Base-by-base conservation (phyloP, 2,329 filamentous ascomycete genomes). In the Stachybotrys echinatus region DNA sequence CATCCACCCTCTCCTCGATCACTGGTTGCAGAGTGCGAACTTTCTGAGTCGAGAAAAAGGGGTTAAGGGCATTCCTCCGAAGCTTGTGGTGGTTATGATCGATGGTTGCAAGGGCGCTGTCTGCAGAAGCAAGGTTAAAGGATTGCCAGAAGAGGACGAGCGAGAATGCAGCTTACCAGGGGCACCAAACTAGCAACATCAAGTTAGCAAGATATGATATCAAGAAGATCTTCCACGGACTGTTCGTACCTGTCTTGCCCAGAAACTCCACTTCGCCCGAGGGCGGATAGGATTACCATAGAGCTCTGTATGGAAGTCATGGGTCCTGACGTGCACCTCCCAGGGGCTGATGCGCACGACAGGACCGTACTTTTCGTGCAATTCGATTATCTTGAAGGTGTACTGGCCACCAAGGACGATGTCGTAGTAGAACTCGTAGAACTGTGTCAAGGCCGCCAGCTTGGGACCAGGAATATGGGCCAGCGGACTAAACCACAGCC, bases 371-470 rank as follows among this genome's bases (percentile, higher is more conserved):
- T 59, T 54, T 44, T 68, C 56, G 55, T 76, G 73, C 55, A 76
- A 57, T 47, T 69, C 60, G 40, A 62, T 56, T 20, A 75, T 70
- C 49, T 73, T 65, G 55, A 65, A 71, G 14, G 61, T 71, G 52
- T 73, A 75, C 55, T 71, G 61, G 2, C 72, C 73, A 6, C 67
- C 65, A 6, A 67, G 59, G 40, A 71, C 49, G 19, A 74, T 60
- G 49, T 76, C 72, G 51, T 74, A 74, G 57, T 73, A 76, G 45
- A 67, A 65, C 53, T 71, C 69, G 50, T 71, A 72, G 60, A 65
- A 69, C 47, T 65, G 60, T 45, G 68, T 70, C 45, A 69, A 54
- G 5, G 68, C 69, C 22, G 70, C 67, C 27, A 73, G 61, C 53
- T 56, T 67, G 47, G 69, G 69, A 3, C 70, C 70, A 1, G 70